Conservation (phyloP, 345 rosid genomes). For the Sapria himalayana region DNA sequence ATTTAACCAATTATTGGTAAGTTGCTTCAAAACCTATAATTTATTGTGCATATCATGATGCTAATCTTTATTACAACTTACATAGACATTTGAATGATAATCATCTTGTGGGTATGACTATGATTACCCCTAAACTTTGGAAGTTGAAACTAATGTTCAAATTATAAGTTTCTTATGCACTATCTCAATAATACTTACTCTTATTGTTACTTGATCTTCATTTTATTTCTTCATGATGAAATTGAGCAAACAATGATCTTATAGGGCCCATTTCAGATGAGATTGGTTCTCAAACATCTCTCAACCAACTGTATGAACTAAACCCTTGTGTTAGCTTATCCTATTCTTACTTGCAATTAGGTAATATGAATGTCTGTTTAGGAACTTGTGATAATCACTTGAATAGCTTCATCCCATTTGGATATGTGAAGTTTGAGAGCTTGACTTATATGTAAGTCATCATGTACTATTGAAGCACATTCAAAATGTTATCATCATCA, state of each 20-base stretch:
- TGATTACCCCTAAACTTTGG: slow-evolving; percentile 91
- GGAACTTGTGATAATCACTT: slow-evolving; percentile 77
- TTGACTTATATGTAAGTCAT: slow-evolving; percentile 69
- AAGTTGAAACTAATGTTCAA: slow-evolving; percentile 79
- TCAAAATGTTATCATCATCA: neutral
- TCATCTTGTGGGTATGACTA: slow-evolving; percentile 32
- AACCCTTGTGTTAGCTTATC: neutral
- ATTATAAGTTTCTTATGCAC: slow-evolving; percentile 28
- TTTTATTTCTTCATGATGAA: slow-evolving; percentile 18
- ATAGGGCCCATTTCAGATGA: slow-evolving; percentile 71
- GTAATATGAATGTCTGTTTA: slow-evolving; percentile 8
- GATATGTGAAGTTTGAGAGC: slow-evolving; percentile 53
- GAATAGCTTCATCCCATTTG: slow-evolving; percentile 53
- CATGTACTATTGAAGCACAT: neutral
- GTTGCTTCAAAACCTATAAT: slow-evolving; percentile 2
- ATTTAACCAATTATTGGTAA: slow-evolving; percentile 76
- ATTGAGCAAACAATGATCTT: slow-evolving; percentile 66
- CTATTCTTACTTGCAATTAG: neutral
- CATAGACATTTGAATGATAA: slow-evolving; percentile 71
- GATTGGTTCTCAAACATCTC: slow-evolving; percentile 64
- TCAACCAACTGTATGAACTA: slow-evolving; percentile 62
- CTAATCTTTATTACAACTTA: neutral
- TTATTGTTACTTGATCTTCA: no score
- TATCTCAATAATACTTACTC: no score
- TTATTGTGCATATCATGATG: neutral